These are phyloP conservation scores for Mycena alexandri DNA, from an alignment of 768 basidiomycete species.

Conservation along the genomic window DNA sequence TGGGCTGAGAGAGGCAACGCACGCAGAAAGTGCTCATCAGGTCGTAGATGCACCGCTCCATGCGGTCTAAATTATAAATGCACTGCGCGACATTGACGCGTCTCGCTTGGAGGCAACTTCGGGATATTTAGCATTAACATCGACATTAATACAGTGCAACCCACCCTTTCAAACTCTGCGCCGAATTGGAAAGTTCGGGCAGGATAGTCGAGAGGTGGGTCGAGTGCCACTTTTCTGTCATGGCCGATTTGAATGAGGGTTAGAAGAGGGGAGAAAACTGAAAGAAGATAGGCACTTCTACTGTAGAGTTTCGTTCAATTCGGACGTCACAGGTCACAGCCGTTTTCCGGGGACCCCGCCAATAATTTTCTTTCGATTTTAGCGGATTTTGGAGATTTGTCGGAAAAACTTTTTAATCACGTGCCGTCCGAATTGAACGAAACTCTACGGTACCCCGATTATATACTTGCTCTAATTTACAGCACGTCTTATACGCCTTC, in stretches of 20 bases:
- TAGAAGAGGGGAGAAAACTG: neutral
- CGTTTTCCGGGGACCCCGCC: no score
- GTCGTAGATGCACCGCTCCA: neutral
- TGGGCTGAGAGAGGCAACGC: neutral
- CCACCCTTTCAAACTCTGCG: neutral
- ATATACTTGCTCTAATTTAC: neutral
- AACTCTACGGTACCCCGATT: no score
- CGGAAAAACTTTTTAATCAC: no score
- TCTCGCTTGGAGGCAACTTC: neutral
- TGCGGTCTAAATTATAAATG: neutral
- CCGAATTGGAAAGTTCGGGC: neutral
- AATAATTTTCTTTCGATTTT: no score
- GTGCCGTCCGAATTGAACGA: no score
- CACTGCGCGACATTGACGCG: neutral
- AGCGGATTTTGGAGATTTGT: no score
- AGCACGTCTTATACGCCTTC: neutral
- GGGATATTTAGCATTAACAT: neutral
- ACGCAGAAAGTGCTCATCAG: neutral
- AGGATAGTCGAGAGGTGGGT: neutral
- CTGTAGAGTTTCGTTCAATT: no score
- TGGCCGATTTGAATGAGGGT: neutral
- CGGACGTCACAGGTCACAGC: no score
- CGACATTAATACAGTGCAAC: neutral
- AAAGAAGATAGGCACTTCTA: no score
- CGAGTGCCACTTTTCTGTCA: neutral